Conservation (phyloP, 257 asterid genomes). For the Sherardia arvensis region DNA sequence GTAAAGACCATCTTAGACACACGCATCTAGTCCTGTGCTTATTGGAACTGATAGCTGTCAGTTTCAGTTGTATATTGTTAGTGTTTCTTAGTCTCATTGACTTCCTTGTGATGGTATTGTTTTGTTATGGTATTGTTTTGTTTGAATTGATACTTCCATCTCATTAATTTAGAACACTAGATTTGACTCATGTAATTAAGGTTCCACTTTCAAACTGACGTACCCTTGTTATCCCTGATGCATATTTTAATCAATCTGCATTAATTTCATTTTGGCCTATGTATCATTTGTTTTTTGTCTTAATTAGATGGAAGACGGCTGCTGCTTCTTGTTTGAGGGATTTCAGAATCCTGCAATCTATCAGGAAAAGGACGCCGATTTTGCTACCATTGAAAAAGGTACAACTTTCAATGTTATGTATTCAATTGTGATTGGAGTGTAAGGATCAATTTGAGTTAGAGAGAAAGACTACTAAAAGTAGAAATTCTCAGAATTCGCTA, state of each 20-base stretch:
- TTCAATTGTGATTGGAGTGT: neutral
- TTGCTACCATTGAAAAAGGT: slow-evolving; percentile 57
- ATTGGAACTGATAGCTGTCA: neutral
- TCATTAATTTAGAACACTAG: neutral
- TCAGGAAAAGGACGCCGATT: slow-evolving; percentile 38
- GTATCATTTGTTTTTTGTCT: neutral
- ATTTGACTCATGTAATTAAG: neutral
- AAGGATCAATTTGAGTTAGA: neutral
- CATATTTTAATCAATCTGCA: neutral
- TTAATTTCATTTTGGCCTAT: neutral
- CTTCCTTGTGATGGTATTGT: neutral
- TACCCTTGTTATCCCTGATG: neutral
- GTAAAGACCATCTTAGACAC: neutral
- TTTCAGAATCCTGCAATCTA: slow-evolving; percentile 42
- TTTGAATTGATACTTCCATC: neutral
- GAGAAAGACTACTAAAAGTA: neutral
- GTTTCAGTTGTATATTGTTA: neutral
- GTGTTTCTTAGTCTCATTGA: neutral
- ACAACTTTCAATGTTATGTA: slow-evolving; percentile 4
- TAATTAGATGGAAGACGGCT: slow-evolving; percentile 39
- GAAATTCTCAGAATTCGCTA: neutral
- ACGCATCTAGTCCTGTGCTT: neutral
- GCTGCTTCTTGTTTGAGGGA: slow-evolving; percentile 55
- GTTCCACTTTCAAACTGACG: neutral
- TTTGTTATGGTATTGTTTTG: neutral